These are phyloP conservation scores for Ceratocystis destructans DNA, from an alignment of 2,329 filamentous ascomycete genomes.

Conservation along the genomic window DNA sequence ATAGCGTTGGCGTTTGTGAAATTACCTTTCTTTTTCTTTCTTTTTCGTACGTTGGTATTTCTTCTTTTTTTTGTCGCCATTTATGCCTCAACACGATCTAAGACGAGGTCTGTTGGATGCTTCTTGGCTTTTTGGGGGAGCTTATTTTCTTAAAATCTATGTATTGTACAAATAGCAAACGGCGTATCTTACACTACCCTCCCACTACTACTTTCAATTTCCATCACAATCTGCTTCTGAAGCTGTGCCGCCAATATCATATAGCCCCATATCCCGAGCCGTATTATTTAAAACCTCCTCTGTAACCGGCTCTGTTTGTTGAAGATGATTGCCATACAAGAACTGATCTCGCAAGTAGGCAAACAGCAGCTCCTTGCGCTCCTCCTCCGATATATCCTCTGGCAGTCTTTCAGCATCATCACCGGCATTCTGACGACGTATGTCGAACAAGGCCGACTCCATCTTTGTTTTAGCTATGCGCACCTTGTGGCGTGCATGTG, in stretches of 20 bases:
- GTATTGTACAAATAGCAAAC: conserved; percentile 11
- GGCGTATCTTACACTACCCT: conserved; percentile 7
- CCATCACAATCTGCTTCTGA: conserved; percentile 12
- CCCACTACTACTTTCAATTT: background rate
- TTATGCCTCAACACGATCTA: background rate
- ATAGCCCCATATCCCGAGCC: conserved; percentile 33
- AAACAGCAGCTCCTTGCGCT: conserved; percentile 30
- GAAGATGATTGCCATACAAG: conserved; percentile 7
- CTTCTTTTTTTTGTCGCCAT: background rate
- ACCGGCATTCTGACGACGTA: conserved; percentile 15
- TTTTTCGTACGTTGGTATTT: conserved; percentile 6
- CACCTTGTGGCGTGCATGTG: conserved; percentile 30
- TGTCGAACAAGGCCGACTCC: conserved; percentile 26
- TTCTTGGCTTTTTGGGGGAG: too few species aligned
- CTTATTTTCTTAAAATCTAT: conserved; percentile 4
- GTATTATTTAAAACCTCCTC: conserved; percentile 25
- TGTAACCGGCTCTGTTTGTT: conserved; percentile 19
- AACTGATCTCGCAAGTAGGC: conserved; percentile 28
- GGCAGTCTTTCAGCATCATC: conserved; percentile 23
- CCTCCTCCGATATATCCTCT: conserved; percentile 27
- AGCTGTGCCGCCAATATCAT: conserved; percentile 23
- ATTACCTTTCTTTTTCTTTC: conserved; percentile 1
- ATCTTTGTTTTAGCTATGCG: conserved; percentile 32
- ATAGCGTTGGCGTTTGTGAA: conserved; percentile 33
- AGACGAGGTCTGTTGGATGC: background rate